Evolutionary conservation across 2,329 filamentous ascomycete genomes (phyloP).

Genomic region (Cytospora chrysosperma): DNA sequence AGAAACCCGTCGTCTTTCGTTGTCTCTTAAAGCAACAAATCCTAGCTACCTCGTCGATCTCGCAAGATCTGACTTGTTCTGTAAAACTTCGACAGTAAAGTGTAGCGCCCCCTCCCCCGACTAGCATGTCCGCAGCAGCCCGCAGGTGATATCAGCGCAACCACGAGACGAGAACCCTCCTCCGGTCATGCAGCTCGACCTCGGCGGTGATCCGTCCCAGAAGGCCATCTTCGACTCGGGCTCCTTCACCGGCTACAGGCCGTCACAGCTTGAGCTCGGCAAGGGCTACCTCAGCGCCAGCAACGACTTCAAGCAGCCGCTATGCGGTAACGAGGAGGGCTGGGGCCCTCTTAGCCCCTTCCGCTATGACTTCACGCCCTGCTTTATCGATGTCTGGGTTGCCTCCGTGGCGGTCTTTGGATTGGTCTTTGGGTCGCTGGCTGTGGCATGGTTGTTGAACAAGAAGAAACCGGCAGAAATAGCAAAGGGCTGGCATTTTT

Average conservation of each 20-base stretch:
- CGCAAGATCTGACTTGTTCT: neutral
- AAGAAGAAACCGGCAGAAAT: slow-evolving; percentile 66
- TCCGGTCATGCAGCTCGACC: slow-evolving; percentile 22
- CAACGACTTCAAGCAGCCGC: slow-evolving; percentile 57
- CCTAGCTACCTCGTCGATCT: neutral
- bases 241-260: slow-evolving; percentile 59
- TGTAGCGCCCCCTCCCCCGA: neutral
- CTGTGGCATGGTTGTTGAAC: slow-evolving; percentile 75
- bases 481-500: slow-evolving; percentile 88
- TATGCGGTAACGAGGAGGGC: slow-evolving; percentile 88
- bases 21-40: neutral
- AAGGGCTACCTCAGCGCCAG: slow-evolving; percentile 60
- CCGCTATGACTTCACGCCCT: slow-evolving; percentile 93
- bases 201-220: slow-evolving; percentile 22
- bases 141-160: slow-evolving; percentile 10
- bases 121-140: slow-evolving; percentile 14
- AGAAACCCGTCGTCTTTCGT: neutral
- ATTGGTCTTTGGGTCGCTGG: slow-evolving; percentile 71
- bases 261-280: slow-evolving; percentile 48
- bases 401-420: slow-evolving; percentile 76
- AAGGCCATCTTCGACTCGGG: slow-evolving; percentile 47
- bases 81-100: neutral
- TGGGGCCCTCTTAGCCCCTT: slow-evolving; percentile 90
- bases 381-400: slow-evolving; percentile 93
- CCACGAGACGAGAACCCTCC: slow-evolving; percentile 5